Evolutionary conservation across 345 rosid genomes (phyloP).

Genomic region (Geranium rotundifolium): DNA sequence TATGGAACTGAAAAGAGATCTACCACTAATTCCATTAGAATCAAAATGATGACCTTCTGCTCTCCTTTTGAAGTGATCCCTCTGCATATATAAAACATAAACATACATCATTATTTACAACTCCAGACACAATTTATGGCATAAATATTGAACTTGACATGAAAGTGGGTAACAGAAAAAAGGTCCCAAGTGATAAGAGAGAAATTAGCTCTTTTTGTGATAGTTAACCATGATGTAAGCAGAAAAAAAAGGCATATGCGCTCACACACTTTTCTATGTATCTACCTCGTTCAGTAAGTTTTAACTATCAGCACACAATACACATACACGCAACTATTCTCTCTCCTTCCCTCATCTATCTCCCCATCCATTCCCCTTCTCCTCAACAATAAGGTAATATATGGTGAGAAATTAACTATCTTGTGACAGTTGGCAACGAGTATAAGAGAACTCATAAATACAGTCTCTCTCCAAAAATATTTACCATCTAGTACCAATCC

Average conservation of each 20-base stretch:
- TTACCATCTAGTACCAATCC: neutral
- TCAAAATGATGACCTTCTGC: slow-evolving; percentile 58
- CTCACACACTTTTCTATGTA: neutral
- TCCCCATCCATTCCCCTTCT: no score
- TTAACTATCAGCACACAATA: neutral
- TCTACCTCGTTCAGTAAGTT: neutral
- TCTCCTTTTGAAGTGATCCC: slow-evolving; percentile 70
- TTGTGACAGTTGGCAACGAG: neutral
- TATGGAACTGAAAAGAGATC: slow-evolving; percentile 8
- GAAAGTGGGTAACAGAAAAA: neutral
- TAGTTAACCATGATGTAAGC: neutral
- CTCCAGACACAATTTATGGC: neutral
- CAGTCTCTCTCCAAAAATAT: neutral
- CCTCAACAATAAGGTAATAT: neutral
- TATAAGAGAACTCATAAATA: neutral
- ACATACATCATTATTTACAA: slow-evolving; percentile 1
- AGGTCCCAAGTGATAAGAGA: neutral
- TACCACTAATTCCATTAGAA: slow-evolving; percentile 64
- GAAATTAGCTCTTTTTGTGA: neutral
- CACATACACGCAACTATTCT: neutral
- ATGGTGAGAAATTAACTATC: no score
- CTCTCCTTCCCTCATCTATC: neutral
- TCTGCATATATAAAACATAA: slow-evolving; percentile 33
- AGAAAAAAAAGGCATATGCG: neutral
- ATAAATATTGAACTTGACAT: neutral